These are phyloP conservation scores for Delphinella strobiligena DNA, from an alignment of 2,329 filamentous ascomycete genomes.

Conservation along the genomic window DNA sequence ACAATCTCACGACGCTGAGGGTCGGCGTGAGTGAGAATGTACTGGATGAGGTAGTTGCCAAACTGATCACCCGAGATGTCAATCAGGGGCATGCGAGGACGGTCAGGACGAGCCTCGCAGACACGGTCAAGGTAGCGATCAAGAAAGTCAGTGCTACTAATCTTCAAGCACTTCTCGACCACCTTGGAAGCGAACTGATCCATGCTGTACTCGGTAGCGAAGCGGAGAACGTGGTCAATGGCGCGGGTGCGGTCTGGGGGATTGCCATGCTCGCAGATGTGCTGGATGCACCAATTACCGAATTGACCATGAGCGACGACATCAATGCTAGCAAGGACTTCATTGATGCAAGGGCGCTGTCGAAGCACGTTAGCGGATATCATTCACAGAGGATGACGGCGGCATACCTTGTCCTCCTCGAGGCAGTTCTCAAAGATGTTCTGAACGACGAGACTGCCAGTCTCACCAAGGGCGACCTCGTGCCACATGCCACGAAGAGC, in stretches of 20 bases:
- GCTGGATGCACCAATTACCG: constrained; percentile 99
- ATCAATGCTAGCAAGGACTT: constrained; percentile 89
- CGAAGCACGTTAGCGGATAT: constrained; percentile 11
- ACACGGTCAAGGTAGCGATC: constrained; percentile 87
- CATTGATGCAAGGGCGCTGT: constrained; percentile 93
- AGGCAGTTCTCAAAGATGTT: constrained; percentile 99
- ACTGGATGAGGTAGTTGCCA: constrained; percentile 95
- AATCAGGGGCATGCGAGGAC: constrained; percentile 91
- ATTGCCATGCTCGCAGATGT: constrained; percentile 93
- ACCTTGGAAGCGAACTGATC: constrained; percentile 99
- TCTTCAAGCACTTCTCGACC: constrained; percentile 97
- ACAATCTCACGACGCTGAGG: constrained; percentile 87
- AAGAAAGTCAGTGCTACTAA: constrained; percentile 81
- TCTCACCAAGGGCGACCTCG: constrained; percentile 92
- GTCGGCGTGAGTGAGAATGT: constrained; percentile 81
- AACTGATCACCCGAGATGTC: constrained; percentile 98
- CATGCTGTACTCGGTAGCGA: constrained; percentile 93
- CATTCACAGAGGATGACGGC: constrained; percentile 1
- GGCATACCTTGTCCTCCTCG: constrained; percentile 85
- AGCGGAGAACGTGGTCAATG: constrained; percentile 88
- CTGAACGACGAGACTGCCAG: constrained; percentile 92
- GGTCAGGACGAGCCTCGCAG: constrained; percentile 79
- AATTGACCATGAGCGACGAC: constrained; percentile 96
- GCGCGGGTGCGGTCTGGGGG: constrained; percentile 85
- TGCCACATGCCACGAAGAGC: constrained; percentile 96